Base-by-base conservation (phyloP, 352 stramenopile genomes). In the Phytophthora sp. region DNA sequence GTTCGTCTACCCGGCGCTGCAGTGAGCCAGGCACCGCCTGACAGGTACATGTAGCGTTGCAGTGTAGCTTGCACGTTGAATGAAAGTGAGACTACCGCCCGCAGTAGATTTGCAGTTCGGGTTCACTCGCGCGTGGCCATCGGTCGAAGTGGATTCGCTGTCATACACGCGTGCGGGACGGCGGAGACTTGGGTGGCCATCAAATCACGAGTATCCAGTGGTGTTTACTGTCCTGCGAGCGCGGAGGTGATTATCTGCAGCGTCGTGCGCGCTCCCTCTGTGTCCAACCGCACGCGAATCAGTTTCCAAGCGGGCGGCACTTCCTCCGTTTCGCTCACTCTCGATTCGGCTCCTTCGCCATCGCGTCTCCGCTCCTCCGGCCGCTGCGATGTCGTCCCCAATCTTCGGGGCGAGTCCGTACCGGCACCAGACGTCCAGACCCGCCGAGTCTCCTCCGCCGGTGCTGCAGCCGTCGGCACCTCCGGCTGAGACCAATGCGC, bases 371-470 rank as follows among this genome's bases (percentile, higher is more conserved):
- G 17, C 4, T 17, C 23, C n/a, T 34, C 20, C 9, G 10, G n/a
- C 32, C 11, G 20, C 12, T 43, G 15, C 24, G 4, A 73, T 69
- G 64, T 46, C 59, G 42, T 74, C 54, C 32, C 45, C 61, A 32
- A 45, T 62, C 46, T 72, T 49, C 46, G 30, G 45, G 44, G 53
- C 43, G 8, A 66, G 54, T 50, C 27, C 61, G 30, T 74, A 76
- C 55, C 57, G 34, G 30, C 35, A 68, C 26, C 66, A 76, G 30
- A 30, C 21, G 0, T 72, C 69, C 0, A 4, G 32, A 2, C 52
- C 37, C 26, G 28, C 23, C 21, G 50, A 66, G n/a, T 64, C 51
- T 23, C 48, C 54, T 12, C 41, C 58, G 26, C 39, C 31, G 42
- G 15, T 41, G 30, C 15, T 50, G 24, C 30, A 73, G 44, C 38